Conservation (phyloP, 495 filamentous ascomycete species). For the Neurospora sp. region DNA sequence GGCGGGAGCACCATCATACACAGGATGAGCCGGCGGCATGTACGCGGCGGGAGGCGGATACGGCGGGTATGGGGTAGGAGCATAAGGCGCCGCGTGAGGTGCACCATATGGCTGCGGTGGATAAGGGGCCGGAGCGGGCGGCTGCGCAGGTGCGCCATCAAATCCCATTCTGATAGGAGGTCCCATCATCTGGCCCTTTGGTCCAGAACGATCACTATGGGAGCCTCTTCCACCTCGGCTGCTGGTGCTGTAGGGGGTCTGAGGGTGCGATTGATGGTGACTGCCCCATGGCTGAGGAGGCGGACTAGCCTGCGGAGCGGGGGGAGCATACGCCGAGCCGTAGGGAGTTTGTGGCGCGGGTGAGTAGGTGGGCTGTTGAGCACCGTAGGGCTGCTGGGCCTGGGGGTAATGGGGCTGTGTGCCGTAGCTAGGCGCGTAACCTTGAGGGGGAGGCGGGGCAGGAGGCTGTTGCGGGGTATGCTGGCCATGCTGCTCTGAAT, state of each 20-base stretch:
- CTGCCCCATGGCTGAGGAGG: constrained; percentile 25
- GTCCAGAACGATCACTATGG: constrained; percentile 35
- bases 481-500: constrained; percentile 16
- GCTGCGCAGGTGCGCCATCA: constrained; percentile 32
- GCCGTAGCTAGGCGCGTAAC: constrained; percentile 43
- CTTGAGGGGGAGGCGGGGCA: constrained; percentile 31
- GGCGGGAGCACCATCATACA: constrained; percentile 23
- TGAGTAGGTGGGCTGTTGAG: constrained; percentile 19
- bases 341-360: constrained; percentile 22
- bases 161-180: constrained; percentile 50
- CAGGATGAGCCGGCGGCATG: constrained; percentile 6
- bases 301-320: constrained; percentile 22
- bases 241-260: constrained; percentile 36
- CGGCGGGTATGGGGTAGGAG: constrained; percentile 20
- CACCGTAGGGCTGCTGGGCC: constrained; percentile 12
- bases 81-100: constrained; percentile 19
- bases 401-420: constrained; percentile 35
- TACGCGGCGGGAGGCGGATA: background rate
- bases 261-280: constrained; percentile 31
- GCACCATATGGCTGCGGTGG: constrained; percentile 10
- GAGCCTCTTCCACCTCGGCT: constrained; percentile 44
- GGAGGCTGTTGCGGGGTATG: constrained; percentile 10
- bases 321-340: constrained; percentile 22
- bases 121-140: constrained; percentile 25
- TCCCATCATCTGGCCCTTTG: constrained; percentile 45